A percentile compares a stretch with the other conserved stretches of the same genome.
phyloP scores from a whole-genome alignment of 1,284 basidiomycete species.

The Pholiota adiposa region DNA sequence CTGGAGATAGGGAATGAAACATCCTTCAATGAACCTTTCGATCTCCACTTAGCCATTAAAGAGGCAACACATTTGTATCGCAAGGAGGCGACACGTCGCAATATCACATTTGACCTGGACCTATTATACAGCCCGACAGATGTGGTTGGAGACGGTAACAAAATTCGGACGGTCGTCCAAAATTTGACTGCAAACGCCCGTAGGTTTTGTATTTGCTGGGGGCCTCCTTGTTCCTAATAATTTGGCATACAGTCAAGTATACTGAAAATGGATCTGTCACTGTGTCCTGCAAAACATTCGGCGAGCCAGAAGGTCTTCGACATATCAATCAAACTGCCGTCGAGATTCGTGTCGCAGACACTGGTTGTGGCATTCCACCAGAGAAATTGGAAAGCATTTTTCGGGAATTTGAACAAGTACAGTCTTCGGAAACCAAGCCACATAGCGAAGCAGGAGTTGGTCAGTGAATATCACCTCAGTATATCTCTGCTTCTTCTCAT shows the following conservation, averaged over 20 bases:
- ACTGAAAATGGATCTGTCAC: conserved; percentile 70
- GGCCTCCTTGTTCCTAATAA: no score
- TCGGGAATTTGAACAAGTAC: conserved; percentile 86
- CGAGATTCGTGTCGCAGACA: conserved; percentile 79
- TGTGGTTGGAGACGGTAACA: conserved; percentile 75
- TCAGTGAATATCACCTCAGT: conserved; percentile 28
- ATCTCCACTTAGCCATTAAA: conserved; percentile 68
- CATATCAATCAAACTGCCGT: conserved; percentile 56
- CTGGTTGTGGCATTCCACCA: conserved; percentile 77
- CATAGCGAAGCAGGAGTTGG: conserved; percentile 54
- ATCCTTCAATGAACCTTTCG: conserved; percentile 83
- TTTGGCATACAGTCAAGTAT: conserved; percentile 67
- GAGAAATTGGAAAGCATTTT: conserved; percentile 84
- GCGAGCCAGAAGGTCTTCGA: conserved; percentile 56
- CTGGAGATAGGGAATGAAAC: conserved; percentile 83
- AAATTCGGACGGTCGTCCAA: conserved; percentile 82
- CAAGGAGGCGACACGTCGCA: conserved; percentile 73
- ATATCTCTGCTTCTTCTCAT: background rate
- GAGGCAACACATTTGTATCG: conserved; percentile 70
- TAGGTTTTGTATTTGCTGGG: conserved; percentile 37
- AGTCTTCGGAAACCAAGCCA: conserved; percentile 50
- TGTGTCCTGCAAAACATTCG: conserved; percentile 62
- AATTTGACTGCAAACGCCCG: conserved; percentile 85
- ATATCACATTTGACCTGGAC: conserved; percentile 67
- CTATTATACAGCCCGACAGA: conserved; percentile 56